Conservation (phyloP, 2,329 filamentous ascomycete genomes). For the Talaromyces pinophilus region DNA sequence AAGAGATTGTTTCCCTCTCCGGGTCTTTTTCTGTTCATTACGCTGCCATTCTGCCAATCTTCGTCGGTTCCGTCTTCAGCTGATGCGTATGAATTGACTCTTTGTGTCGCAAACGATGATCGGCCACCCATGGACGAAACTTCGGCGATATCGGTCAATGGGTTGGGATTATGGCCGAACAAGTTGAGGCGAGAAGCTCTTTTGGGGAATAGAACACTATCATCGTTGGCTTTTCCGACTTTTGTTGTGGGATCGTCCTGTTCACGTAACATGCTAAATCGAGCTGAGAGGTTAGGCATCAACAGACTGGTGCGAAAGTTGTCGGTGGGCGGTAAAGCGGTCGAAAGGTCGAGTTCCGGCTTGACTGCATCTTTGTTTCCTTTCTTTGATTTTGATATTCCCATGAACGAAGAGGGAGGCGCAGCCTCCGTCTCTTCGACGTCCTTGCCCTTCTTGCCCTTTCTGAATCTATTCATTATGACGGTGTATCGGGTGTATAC, state of each 20-base stretch:
- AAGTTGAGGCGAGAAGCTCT: slow-evolving; percentile 76
- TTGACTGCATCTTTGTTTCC: slow-evolving; percentile 53
- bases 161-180: slow-evolving; percentile 62
- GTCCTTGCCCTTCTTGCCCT: slow-evolving; percentile 42
- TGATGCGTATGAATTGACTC: slow-evolving; percentile 65
- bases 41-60: slow-evolving; percentile 63
- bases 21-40: slow-evolving; percentile 83
- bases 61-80: slow-evolving; percentile 66
- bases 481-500: not conserved
- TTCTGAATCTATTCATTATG: slow-evolving; percentile 46
- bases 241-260: slow-evolving; percentile 89
- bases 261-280: slow-evolving; percentile 95
- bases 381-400: slow-evolving; percentile 49
- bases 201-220: slow-evolving; percentile 84
- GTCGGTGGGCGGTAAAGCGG: slow-evolving; percentile 76
- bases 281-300: slow-evolving; percentile 90
- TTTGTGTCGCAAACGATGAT: slow-evolving; percentile 60
- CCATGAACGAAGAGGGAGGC: slow-evolving; percentile 32
- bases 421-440: slow-evolving; percentile 52
- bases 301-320: slow-evolving; percentile 94
- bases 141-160: slow-evolving; percentile 83
- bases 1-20: slow-evolving; percentile 91
- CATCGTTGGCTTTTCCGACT: slow-evolving; percentile 90
- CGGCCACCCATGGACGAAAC: slow-evolving; percentile 74
- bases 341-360: slow-evolving; percentile 67